These are phyloP conservation scores for Stagonosporopsis vannaccii DNA, from an alignment of 2,329 filamentous ascomycete genomes.

Conservation along the genomic window DNA sequence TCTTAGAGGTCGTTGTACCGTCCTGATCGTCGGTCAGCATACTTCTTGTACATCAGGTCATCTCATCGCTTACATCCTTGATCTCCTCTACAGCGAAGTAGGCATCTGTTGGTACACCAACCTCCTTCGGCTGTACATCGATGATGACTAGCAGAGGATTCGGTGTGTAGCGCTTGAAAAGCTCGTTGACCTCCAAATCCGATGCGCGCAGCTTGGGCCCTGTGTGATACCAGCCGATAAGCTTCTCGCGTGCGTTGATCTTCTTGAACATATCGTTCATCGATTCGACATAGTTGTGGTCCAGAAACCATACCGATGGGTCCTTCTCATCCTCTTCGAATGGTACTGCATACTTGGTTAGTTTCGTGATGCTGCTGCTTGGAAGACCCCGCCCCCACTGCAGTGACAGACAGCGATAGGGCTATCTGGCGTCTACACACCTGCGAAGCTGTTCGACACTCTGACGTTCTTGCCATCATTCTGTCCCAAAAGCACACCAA, in stretches of 20 bases:
- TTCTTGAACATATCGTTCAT: conserved; percentile 99
- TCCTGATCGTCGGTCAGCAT: conserved; percentile 60
- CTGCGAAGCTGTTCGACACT: conserved; percentile 98
- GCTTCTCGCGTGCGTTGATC: conserved; percentile 97
- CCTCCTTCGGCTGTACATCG: conserved; percentile 97
- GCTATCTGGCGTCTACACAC: conserved; percentile 59
- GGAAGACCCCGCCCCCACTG: conserved; percentile 7
- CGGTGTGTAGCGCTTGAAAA: conserved; percentile 98
- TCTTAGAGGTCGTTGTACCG: conserved; percentile 94
- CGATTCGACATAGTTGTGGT: conserved; percentile 98
- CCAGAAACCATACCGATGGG: conserved; percentile 97
- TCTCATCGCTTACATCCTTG: conserved; percentile 78
- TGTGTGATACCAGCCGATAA: conserved; percentile 99
- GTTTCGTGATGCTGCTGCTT: conserved; percentile 18
- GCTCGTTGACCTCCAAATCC: conserved; percentile 98
- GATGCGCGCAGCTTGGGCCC: conserved; percentile 96
- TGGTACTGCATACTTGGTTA: conserved; percentile 69
- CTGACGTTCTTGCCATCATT: conserved; percentile 96
- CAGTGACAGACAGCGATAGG: conserved; percentile 24
- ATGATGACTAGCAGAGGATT: conserved; percentile 97
- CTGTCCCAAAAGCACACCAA: conserved; percentile 92
- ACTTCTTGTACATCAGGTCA: not conserved
- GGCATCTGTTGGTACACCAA: conserved; percentile 95
- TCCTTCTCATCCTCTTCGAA: conserved; percentile 99
- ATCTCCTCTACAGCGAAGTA: conserved; percentile 99